Evolutionary conservation across 2,329 filamentous ascomycete species (phyloP), one percentile per base, ranked within the genome.

Genomic region (Blastomyces gilchristii): DNA sequence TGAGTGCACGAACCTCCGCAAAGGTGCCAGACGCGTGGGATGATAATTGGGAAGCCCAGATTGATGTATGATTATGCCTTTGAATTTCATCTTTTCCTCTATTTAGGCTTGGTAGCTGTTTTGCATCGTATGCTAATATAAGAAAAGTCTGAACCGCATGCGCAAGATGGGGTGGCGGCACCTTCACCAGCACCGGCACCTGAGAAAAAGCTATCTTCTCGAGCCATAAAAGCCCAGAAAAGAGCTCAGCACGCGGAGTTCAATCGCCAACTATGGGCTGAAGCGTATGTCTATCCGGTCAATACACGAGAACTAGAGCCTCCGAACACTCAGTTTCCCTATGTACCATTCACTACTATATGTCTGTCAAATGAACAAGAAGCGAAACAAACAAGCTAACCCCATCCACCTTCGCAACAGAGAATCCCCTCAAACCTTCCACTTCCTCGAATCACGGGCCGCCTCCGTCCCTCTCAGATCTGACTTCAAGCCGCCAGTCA

Each of bases 251-350:
- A 97, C 74, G 85, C 84, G 37, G 91, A 96, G 73, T 83, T 87
- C 61, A 96, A 97, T 74, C 85, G 87, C 70, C 88, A 89, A 74
- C 78, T 97, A 63, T 97, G 93, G 93, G 85, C 94, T 71, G 87
- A 91, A 71, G 93, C 92, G 88, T 94, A 85, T 31, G 69, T 68
- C 18, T 43, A 25, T 49, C 59, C 39, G 18, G 2, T 18, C 41
- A 12, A 43, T 41, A 47, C 8, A 8, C 3, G 25, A 34, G 31
- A 16, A 54, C 47, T 60, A n/a, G 18, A 45, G n/a, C n/a, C n/a
- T 22, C n/a, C n/a, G n/a, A 22, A 22, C n/a, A 22, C n/a, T 22
- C n/a, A 22, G n/a, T 22, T 22, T 22, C n/a, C n/a, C n/a, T 22
- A 22, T 22, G n/a, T 22, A 22, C n/a, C n/a, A 22, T 22, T 22